Percentiles rank a stretch among this genome's conserved stretches.
Conservation (phyloP, 2,329 filamentous ascomycete species). For the Didymella sp. region DNA sequence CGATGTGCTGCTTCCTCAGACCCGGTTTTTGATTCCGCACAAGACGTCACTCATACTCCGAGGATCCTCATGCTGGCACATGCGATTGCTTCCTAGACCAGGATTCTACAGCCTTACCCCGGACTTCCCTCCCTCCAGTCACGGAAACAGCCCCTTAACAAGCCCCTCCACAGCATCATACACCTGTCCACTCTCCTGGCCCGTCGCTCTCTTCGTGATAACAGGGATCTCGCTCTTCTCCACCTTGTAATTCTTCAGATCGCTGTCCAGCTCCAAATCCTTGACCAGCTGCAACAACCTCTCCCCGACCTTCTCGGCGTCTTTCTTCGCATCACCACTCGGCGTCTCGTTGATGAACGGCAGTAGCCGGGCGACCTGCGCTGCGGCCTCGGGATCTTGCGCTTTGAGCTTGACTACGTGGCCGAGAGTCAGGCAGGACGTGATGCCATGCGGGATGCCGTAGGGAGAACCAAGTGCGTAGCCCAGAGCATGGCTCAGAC, state of each 20-base stretch:
- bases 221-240: constrained; percentile 51
- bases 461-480: constrained; percentile 64
- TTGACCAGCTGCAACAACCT: constrained; percentile 54
- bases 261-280: constrained; percentile 54
- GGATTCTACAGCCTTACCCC: background rate
- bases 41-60: too few relatives aligned
- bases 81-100: too few relatives aligned
- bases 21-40: too few relatives aligned
- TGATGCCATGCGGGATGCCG: constrained; percentile 63
- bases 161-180: constrained; percentile 54
- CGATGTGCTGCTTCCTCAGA: too few relatives aligned
- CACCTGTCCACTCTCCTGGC: constrained; percentile 51
- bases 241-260: constrained; percentile 56
- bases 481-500: constrained; percentile 56
- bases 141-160: constrained; percentile 52
- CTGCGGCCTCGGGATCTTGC: constrained; percentile 52
- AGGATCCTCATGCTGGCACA: too few relatives aligned
- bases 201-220: constrained; percentile 55
- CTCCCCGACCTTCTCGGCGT: constrained; percentile 56
- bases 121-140: background rate
- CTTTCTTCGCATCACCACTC: constrained; percentile 52
- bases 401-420: constrained; percentile 63
- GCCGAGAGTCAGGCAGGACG: constrained; percentile 61
- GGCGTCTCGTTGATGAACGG: constrained; percentile 52
- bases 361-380: constrained; percentile 54